A percentile compares a stretch with the other conserved stretches of the same genome.
Evolutionary conservation across 2,329 filamentous ascomycete genomes (phyloP).

Genomic region (Aureobasidium zeae): DNA sequence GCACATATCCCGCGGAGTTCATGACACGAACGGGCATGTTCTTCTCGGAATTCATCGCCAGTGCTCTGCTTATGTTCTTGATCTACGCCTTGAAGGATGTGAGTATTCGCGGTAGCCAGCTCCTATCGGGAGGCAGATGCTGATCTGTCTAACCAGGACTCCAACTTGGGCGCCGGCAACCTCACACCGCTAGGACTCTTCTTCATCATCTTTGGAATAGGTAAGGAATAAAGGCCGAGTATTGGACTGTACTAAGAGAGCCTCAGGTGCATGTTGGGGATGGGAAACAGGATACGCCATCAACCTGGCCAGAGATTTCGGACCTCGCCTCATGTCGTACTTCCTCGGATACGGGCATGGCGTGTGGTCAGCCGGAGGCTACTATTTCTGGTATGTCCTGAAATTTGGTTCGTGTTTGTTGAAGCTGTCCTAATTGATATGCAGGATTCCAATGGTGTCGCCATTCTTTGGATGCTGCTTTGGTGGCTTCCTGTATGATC

Average conservation of each 20-base stretch:
- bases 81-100: constrained; percentile 59
- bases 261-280: constrained; percentile 31
- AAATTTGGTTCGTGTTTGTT: constrained; percentile 18
- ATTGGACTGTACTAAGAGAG: neutral
- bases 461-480: constrained; percentile 57
- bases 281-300: constrained; percentile 68
- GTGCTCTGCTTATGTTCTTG: constrained; percentile 55
- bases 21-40: constrained; percentile 54
- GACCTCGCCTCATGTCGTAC: constrained; percentile 56
- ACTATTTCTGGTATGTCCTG: constrained; percentile 61
- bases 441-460: constrained; percentile 60
- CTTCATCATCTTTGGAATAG: constrained; percentile 65
- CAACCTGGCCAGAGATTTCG: constrained; percentile 57
- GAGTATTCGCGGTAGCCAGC: too few species aligned
- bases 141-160: constrained; percentile 23
- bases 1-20: constrained; percentile 46
- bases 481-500: constrained; percentile 56
- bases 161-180: constrained; percentile 48
- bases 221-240: constrained; percentile 40
- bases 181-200: constrained; percentile 54
- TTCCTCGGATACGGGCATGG: constrained; percentile 58
- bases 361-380: constrained; percentile 57
- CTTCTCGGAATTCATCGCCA: constrained; percentile 63
- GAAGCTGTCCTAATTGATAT: neutral
- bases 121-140: neutral